These are phyloP conservation scores for Lithohypha guttulata DNA, from an alignment of 2,329 filamentous ascomycete species.

Conservation along the genomic window DNA sequence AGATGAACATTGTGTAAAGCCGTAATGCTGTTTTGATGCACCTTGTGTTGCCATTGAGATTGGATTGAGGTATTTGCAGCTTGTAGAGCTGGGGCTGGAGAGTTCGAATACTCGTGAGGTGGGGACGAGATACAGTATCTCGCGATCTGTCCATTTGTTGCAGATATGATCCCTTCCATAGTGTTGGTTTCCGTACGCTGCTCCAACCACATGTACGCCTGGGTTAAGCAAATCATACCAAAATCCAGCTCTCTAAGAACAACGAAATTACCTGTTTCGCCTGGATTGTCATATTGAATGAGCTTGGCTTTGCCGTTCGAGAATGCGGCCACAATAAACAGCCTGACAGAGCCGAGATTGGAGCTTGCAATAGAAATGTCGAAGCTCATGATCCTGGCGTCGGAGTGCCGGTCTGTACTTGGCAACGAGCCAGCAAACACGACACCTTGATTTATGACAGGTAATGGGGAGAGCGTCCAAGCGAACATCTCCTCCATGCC, in stretches of 20 bases:
- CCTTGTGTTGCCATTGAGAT: constrained; percentile 14
- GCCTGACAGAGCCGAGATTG: constrained; percentile 25
- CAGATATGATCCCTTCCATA: constrained; percentile 45
- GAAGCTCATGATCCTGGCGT: constrained; percentile 74
- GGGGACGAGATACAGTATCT: constrained; percentile 35
- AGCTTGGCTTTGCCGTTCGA: constrained; percentile 71
- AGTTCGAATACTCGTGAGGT: not conserved
- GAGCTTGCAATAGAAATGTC: constrained; percentile 33
- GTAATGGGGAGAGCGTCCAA: constrained; percentile 56
- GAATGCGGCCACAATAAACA: constrained; percentile 60
- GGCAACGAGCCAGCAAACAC: constrained; percentile 42
- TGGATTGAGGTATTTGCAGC: not conserved
- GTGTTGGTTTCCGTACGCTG: not conserved
- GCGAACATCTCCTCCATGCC: constrained; percentile 83
- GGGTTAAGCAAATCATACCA: constrained; percentile 63
- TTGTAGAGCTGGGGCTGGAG: not conserved
- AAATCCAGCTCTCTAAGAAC: constrained; percentile 32
- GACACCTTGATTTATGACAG: constrained; percentile 43
- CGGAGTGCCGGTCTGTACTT: constrained; percentile 41
- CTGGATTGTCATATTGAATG: constrained; percentile 30
- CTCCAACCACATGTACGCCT: constrained; percentile 20
- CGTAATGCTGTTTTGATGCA: constrained; percentile 80
- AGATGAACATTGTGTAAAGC: constrained; percentile 29
- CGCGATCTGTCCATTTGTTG: constrained; percentile 69
- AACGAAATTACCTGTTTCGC: not conserved